Evolutionary conservation across 495 filamentous ascomycete species (phyloP).

Genomic region (Friedmanniomyces endolithicus): DNA sequence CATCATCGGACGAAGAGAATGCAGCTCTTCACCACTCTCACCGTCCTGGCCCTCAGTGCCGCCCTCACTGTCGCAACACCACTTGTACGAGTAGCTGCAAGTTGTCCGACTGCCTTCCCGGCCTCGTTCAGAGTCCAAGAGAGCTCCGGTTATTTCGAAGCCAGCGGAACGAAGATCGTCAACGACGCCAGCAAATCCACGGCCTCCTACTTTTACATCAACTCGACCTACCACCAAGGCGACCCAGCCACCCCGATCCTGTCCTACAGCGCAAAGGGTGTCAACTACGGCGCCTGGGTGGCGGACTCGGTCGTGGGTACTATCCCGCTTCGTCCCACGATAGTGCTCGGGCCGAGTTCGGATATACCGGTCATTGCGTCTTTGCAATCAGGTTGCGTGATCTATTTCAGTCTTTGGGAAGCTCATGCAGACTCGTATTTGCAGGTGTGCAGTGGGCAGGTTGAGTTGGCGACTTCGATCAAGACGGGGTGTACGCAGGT

Average conservation of each 20-base stretch:
- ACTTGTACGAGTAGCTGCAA: neutral
- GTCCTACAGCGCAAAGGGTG: neutral
- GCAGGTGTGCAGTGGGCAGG: neutral
- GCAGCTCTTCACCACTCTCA: neutral
- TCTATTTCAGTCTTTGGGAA: neutral
- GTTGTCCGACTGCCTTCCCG: neutral
- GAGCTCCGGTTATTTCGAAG: neutral
- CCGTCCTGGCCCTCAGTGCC: neutral
- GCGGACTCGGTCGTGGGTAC: neutral
- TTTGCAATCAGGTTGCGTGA: neutral
- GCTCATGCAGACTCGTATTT: neutral
- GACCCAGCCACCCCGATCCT: neutral
- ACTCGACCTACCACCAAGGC: neutral
- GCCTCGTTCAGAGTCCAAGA: neutral
- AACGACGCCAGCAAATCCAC: neutral
- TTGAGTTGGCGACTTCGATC: neutral
- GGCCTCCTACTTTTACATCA: slow-evolving; percentile 6
- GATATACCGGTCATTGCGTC: neutral
- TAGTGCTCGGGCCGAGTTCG: neutral
- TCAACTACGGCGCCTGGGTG: neutral
- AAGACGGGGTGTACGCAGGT: neutral
- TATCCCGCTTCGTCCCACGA: neutral
- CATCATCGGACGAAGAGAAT: neutral
- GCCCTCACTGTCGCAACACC: neutral
- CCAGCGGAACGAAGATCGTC: neutral